Evolutionary conservation across 108 stramenopile genomes (phyloP).

Genomic region (Pelagomonas calceolata): DNA sequence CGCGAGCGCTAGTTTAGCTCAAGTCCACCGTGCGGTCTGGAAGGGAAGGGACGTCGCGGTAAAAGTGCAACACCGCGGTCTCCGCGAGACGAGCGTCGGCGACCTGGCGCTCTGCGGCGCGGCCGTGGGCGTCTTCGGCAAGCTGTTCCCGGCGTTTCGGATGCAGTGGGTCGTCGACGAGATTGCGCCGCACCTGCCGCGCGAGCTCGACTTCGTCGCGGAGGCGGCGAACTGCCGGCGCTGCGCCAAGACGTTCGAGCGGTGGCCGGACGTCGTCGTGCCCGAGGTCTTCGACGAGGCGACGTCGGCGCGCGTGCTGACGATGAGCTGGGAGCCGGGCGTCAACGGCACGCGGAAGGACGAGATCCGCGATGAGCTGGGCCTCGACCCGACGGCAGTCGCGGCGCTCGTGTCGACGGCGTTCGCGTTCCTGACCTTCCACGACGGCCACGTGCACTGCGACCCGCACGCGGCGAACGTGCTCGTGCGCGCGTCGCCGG

Average conservation of each 20-base stretch:
- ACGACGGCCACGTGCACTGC: slow-evolving; percentile 61
- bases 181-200: slow-evolving; percentile 55
- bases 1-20: slow-evolving; percentile 82
- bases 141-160: slow-evolving; percentile 68
- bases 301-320: slow-evolving; percentile 64
- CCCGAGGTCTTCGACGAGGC: slow-evolving; percentile 57
- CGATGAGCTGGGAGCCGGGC: slow-evolving; percentile 90
- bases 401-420: slow-evolving; percentile 24
- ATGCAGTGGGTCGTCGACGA: slow-evolving; percentile 90
- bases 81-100: slow-evolving; percentile 65
- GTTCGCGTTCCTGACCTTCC: slow-evolving; percentile 24
- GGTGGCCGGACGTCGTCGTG: slow-evolving; percentile 47
- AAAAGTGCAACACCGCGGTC: slow-evolving; percentile 81
- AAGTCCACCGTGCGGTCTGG: slow-evolving; percentile 66
- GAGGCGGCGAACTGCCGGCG: slow-evolving; percentile 73
- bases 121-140: slow-evolving; percentile 55
- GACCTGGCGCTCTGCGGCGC: slow-evolving; percentile 65
- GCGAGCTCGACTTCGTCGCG: slow-evolving; percentile 72
- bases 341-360: slow-evolving; percentile 64
- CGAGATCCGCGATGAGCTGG: slow-evolving; percentile 39
- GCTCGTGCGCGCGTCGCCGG: slow-evolving; percentile 52
- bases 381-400: slow-evolving; percentile 14
- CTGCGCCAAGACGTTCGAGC: slow-evolving; percentile 38
- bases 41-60: slow-evolving; percentile 67
- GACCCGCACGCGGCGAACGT: slow-evolving; percentile 91